Evolutionary conservation across 305 asterid genomes (phyloP), one percentile per base, ranked within the genome.

Genomic region (Fraxinus platypoda): DNA sequence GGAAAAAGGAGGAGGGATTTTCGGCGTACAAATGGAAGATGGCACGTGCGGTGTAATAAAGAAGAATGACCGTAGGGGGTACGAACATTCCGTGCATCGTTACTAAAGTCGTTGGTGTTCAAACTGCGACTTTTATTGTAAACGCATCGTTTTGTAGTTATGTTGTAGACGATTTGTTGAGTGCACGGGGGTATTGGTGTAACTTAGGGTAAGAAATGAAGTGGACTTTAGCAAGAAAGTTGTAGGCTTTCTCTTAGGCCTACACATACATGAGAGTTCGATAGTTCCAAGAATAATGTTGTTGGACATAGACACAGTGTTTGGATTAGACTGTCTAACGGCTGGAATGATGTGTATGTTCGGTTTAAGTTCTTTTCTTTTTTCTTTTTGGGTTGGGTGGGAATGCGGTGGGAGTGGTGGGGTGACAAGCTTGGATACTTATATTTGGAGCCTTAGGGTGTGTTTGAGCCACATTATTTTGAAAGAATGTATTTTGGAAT

Each of bases 1-100:
- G 74, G 75, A 77, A 28, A 57, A 81, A 80, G 19, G 85, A 49
- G 66, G 93, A 88, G 92, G 92, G 85, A 89, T 82, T 89, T 88
- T 89, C 93, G 95, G 88, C 95, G 91, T 87, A 81, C 76, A 81
- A 89, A 83, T 21, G 85, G 89, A 85, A 76, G 75, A 19, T 8
- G 84, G 87, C 95, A 90, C 95, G 95, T 93, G 93, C 34, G 90
- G 78, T 59, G 75, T 70, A 70, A 70, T 30, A 30, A 70, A 70
- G 76, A 46, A 25, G 73, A 64, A 25, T 73, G 77, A 66, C 68
- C 81, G 78, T 52, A 76, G 83, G 79, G 84, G 76, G 87, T 82
- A 82, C 86, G 82, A 54, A 41, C 71, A 79, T 77, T 76, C 83
- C 83, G 59, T 87, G 79, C 87, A 72, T 33, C 84, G 13, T 7